phyloP scores from a whole-genome alignment of 352 stramenopile species.

The Achlya hypogyna region DNA sequence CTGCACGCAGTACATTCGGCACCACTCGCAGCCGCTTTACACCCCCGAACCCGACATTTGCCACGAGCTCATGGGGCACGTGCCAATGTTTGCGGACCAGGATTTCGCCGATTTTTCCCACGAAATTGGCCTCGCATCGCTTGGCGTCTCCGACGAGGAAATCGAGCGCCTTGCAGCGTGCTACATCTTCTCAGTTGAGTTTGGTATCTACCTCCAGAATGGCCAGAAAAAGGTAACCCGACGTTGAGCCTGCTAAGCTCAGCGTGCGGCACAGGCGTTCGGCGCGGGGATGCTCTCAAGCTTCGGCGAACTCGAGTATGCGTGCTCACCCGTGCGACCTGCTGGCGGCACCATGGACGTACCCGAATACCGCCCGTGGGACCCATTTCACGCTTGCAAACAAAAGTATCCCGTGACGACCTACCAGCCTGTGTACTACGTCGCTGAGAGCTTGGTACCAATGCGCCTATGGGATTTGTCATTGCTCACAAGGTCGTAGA shows the following conservation, averaged over 20 bases:
- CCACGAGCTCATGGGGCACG: constrained; percentile 78
- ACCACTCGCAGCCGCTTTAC: constrained; percentile 77
- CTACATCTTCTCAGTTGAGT: constrained; percentile 89
- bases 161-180: constrained; percentile 56
- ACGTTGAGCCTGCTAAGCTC: background rate
- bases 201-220: constrained; percentile 68
- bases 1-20: constrained; percentile 72
- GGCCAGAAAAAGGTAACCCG: constrained; percentile 45
- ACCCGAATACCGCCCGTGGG: constrained; percentile 65
- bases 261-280: constrained; percentile 34
- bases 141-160: constrained; percentile 78
- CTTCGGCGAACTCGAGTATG: constrained; percentile 87
- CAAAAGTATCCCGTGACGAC: constrained; percentile 84
- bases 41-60: constrained; percentile 88
- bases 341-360: constrained; percentile 26
- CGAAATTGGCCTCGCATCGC: constrained; percentile 80
- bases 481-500: background rate
- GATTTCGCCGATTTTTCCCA: constrained; percentile 86
- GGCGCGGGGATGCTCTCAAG: constrained; percentile 78
- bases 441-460: constrained; percentile 55
- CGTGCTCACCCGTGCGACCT: constrained; percentile 32
- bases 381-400: constrained; percentile 51
- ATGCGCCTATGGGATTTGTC: no score
- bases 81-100: constrained; percentile 83
- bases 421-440: constrained; percentile 85